Evolutionary conservation across 2,329 filamentous ascomycete genomes (phyloP).

Genomic region (Colletotrichum ledebouriae): DNA sequence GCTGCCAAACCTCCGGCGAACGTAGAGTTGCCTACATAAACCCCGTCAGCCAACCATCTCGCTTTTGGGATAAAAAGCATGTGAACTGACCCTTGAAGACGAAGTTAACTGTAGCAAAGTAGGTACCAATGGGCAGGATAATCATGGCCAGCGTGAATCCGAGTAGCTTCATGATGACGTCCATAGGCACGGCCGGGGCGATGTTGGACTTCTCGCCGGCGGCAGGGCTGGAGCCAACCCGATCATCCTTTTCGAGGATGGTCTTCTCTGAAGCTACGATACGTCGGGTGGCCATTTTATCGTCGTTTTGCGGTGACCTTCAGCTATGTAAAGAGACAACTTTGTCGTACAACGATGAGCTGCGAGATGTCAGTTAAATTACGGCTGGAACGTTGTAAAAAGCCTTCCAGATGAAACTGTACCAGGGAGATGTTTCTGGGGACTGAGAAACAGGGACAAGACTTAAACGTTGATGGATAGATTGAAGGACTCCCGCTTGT

Average conservation of each 20-base stretch:
- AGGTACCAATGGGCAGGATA: conserved; percentile 85
- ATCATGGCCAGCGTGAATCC: conserved; percentile 95
- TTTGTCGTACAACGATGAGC: neutral
- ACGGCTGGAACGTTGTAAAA: neutral
- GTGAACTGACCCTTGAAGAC: conserved; percentile 78
- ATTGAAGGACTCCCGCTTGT: neutral
- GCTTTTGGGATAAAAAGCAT: neutral
- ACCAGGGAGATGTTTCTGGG: too few species aligned
- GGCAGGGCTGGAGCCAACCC: conserved; percentile 53
- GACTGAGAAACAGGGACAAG: neutral
- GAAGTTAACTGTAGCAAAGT: conserved; percentile 83
- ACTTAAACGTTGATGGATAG: conserved; percentile 2
- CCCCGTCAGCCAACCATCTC: neutral
- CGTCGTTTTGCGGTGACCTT: conserved; percentile 5
- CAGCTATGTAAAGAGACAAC: neutral
- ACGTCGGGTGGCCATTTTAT: conserved; percentile 77
- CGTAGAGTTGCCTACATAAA: conserved; percentile 81
- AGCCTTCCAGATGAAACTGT: too few species aligned
- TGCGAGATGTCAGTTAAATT: neutral
- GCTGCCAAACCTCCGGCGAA: conserved; percentile 89
- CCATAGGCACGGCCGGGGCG: conserved; percentile 85
- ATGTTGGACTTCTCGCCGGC: conserved; percentile 75
- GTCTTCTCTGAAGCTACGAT: conserved; percentile 76
- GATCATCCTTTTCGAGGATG: conserved; percentile 71
- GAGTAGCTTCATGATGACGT: conserved; percentile 91